Conservation (phyloP, 2,329 filamentous ascomycete genomes). For the Coniella vitis region DNA sequence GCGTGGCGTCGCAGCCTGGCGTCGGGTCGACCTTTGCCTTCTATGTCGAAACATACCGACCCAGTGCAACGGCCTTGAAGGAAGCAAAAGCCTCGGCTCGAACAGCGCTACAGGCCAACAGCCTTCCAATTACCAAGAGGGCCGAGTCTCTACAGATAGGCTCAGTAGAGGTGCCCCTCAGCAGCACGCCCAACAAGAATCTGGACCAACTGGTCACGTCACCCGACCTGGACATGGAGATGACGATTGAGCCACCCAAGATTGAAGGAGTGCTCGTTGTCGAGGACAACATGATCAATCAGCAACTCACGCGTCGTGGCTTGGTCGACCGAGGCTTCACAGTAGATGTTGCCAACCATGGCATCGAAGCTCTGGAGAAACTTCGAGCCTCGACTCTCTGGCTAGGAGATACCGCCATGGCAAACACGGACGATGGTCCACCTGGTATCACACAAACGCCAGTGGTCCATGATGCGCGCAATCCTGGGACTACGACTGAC, state of each 20-base stretch:
- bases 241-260: constrained; percentile 14
- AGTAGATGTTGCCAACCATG: constrained; percentile 47
- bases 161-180: constrained; percentile 14
- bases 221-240: constrained; percentile 4
- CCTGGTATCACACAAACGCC: not conserved
- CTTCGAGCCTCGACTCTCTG: constrained; percentile 28
- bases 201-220: not conserved
- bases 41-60: constrained; percentile 55
- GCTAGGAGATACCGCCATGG: constrained; percentile 5
- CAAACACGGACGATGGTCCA: not conserved
- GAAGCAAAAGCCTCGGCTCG: constrained; percentile 34
- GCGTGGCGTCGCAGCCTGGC: constrained; percentile 60
- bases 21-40: constrained; percentile 72
- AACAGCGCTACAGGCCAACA: constrained; percentile 24
- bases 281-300: constrained; percentile 56
- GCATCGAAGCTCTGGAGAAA: constrained; percentile 26
- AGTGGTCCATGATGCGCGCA: not conserved
- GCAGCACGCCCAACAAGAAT: constrained; percentile 9
- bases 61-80: constrained; percentile 31
- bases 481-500: not conserved
- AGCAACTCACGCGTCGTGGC: constrained; percentile 46
- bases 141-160: constrained; percentile 15
- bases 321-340: constrained; percentile 42
- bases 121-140: constrained; percentile 16
- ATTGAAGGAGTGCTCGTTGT: constrained; percentile 46